Evolutionary conservation across 305 asterid genomes (phyloP).

Genomic region (Fraxinus paxiana): DNA sequence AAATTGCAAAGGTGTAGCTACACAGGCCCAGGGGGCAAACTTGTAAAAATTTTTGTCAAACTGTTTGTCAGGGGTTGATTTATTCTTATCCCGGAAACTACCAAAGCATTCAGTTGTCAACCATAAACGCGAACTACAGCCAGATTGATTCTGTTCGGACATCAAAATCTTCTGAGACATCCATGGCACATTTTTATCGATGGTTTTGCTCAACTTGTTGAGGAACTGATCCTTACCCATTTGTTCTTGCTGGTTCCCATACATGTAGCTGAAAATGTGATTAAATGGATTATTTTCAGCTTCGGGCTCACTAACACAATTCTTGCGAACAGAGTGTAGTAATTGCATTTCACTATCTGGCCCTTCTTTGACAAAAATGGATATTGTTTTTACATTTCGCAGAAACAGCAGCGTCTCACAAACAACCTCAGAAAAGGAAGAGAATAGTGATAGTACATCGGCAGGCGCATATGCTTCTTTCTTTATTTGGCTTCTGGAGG

Average conservation of each 20-base stretch:
- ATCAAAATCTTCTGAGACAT: constrained; percentile 84
- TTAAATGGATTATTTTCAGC: constrained; percentile 57
- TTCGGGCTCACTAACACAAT: constrained; percentile 54
- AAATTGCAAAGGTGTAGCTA: constrained; percentile 68
- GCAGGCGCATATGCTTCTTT: constrained; percentile 72
- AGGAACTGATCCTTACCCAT: constrained; percentile 64
- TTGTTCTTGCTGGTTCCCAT: constrained; percentile 53
- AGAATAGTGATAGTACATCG: constrained; percentile 75
- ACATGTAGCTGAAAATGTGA: constrained; percentile 63
- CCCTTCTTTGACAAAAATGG: constrained; percentile 82
- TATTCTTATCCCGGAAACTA: constrained; percentile 43
- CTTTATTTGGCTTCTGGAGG: constrained; percentile 90
- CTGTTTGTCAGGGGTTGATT: constrained; percentile 47
- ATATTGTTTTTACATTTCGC: constrained; percentile 75
- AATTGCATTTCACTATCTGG: constrained; percentile 75
- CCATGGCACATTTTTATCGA: constrained; percentile 61
- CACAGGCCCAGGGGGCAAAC: constrained; percentile 86
- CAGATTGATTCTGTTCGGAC: constrained; percentile 62
- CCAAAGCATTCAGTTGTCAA: constrained; percentile 80
- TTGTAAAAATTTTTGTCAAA: constrained; percentile 55
- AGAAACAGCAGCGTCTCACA: constrained; percentile 77
- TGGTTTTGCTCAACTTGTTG: constrained; percentile 60
- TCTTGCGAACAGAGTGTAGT: constrained; percentile 73
- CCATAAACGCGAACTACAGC: constrained; percentile 68
- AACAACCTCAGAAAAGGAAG: constrained; percentile 80